Evolutionary conservation across 345 rosid species (phyloP).

Genomic region (Adansonia digitata): DNA sequence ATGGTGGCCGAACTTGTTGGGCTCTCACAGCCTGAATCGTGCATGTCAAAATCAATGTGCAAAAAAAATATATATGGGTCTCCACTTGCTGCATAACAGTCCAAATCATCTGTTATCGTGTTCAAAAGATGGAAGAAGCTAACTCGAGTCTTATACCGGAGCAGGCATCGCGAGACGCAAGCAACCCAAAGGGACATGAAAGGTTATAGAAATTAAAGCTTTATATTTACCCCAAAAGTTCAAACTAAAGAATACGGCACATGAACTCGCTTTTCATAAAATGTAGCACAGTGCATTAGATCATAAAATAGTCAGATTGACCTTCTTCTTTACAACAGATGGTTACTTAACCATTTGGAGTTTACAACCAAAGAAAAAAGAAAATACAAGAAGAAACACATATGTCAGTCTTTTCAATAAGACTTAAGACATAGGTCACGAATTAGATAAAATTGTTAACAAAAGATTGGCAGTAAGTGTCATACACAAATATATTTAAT

Average conservation of each 20-base stretch:
- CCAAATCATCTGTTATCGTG: not conserved
- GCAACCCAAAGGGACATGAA: not conserved
- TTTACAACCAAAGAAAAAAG: not conserved
- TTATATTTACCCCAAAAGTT: not conserved
- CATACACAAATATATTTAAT: no score
- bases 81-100: not conserved
- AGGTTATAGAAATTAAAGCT: not conserved
- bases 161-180: not conserved
- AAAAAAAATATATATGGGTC: not conserved
- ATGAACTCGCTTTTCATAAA: not conserved
- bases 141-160: not conserved
- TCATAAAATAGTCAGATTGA: not conserved
- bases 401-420: not conserved
- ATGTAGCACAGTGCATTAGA: not conserved
- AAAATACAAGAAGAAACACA: not conserved
- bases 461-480: not conserved
- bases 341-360: not conserved
- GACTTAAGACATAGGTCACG: not conserved
- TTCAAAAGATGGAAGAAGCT: not conserved
- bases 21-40: not conserved
- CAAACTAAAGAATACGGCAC: not conserved
- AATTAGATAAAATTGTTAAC: not conserved
- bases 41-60: not conserved
- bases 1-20: not conserved
- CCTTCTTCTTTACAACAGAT: not conserved